phyloP scores from a whole-genome alignment of 2,329 filamentous ascomycete species.

The Aspergillus fructus region DNA sequence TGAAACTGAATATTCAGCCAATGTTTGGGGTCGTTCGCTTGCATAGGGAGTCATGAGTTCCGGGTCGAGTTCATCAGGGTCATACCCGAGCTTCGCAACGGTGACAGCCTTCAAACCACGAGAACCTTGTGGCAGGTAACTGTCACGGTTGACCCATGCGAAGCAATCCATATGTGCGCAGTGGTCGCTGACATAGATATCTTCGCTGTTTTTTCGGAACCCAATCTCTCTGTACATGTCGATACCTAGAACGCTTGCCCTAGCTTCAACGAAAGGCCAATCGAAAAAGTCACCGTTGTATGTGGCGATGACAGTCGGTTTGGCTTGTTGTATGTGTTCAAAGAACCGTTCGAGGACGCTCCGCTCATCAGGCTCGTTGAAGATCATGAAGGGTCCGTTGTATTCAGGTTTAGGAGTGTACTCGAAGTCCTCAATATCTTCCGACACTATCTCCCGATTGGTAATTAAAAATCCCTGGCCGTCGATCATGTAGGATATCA shows the following conservation, averaged over 20 bases:
- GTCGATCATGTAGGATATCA: slow-evolving; percentile 99
- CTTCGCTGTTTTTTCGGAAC: slow-evolving; percentile 91
- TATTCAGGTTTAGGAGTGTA: slow-evolving; percentile 98
- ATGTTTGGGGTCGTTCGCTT: slow-evolving; percentile 82
- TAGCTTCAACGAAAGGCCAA: slow-evolving; percentile 96
- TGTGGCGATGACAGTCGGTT: slow-evolving; percentile 96
- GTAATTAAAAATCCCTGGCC: slow-evolving; percentile 97
- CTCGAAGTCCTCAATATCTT: slow-evolving; percentile 96
- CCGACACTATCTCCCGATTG: slow-evolving; percentile 94
- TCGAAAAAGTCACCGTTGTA: slow-evolving; percentile 99
- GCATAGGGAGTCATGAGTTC: slow-evolving; percentile 94
- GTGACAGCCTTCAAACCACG: slow-evolving; percentile 97
- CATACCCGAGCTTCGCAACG: slow-evolving; percentile 95
- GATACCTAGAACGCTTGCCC: slow-evolving; percentile 90
- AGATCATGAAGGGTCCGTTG: slow-evolving; percentile 91
- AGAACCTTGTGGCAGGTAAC: slow-evolving; percentile 94
- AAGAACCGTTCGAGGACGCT: slow-evolving; percentile 88
- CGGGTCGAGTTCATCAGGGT: slow-evolving; percentile 95
- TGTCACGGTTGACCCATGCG: slow-evolving; percentile 98
- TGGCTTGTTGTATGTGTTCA: slow-evolving; percentile 88
- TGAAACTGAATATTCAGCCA: slow-evolving; percentile 97
- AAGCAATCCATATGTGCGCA: slow-evolving; percentile 99
- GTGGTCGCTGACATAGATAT: slow-evolving; percentile 94
- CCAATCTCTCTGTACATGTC: slow-evolving; percentile 99
- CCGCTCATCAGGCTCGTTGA: slow-evolving; percentile 96